Evolutionary conservation across 176 grass and related monocot genomes (phyloP).

Genomic region (Ensete glaucum): DNA sequence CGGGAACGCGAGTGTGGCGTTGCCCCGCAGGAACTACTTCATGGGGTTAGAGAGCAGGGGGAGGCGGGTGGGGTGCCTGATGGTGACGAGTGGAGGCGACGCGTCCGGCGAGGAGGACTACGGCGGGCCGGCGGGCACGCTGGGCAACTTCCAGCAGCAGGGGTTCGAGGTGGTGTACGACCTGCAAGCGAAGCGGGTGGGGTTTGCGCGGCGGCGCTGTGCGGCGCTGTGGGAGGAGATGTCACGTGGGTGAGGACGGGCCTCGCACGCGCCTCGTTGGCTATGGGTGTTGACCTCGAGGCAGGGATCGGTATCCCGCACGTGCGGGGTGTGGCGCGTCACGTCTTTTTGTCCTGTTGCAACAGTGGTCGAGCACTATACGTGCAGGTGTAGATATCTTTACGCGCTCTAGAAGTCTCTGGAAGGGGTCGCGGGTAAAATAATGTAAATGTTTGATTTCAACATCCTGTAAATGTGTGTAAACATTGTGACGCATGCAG

Average conservation of each 20-base stretch:
- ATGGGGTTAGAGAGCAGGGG: conserved; percentile 60
- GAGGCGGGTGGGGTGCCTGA: conserved; percentile 50
- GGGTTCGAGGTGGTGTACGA: conserved; percentile 94
- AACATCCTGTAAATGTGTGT: not conserved
- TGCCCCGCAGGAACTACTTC: conserved; percentile 84
- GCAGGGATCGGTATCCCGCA: not conserved
- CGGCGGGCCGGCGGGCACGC: conserved; percentile 61
- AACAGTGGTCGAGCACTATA: not conserved
- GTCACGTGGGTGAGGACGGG: conserved; percentile 33
- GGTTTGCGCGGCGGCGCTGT: conserved; percentile 76
- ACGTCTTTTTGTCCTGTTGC: not conserved
- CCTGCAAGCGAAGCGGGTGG: conserved; percentile 52
- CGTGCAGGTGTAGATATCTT: not conserved
- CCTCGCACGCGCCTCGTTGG: not conserved
- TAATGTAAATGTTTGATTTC: not conserved
- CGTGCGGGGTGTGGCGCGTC: not conserved
- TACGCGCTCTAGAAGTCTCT: not conserved
- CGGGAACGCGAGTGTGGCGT: conserved; percentile 53
- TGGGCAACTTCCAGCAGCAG: conserved; percentile 98
- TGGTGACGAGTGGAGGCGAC: conserved; percentile 55
- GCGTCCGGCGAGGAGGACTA: conserved; percentile 26
- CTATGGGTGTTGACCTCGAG: not conserved
- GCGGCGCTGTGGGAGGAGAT: conserved; percentile 66
- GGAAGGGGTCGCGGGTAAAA: not conserved
- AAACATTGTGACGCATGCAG: not conserved